Evolutionary conservation across 306 rosid genomes (phyloP).

Genomic region (Alnus glutinosa): DNA sequence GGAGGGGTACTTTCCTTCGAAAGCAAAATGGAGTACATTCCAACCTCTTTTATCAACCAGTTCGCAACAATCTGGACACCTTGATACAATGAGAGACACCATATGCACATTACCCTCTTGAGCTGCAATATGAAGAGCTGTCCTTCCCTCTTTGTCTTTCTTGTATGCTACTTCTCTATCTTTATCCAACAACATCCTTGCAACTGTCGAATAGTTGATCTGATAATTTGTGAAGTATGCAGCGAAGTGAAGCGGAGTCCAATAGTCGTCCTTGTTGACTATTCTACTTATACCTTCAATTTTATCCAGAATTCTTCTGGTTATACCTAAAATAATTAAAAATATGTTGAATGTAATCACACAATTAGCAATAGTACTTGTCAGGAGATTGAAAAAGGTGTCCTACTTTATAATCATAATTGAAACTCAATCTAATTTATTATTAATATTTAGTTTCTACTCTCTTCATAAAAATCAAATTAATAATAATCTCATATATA

Average conservation of each 20-base stretch:
- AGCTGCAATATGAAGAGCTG: constrained; percentile 17
- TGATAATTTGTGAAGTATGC: not conserved
- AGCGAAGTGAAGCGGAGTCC: constrained; percentile 16
- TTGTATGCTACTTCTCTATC: not conserved
- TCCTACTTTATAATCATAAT: too few relatives aligned
- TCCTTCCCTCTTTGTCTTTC: not conserved
- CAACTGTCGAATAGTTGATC: not conserved
- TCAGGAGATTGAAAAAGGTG: too few relatives aligned
- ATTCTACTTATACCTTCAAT: not conserved
- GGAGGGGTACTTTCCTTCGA: accelerated
- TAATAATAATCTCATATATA: too few relatives aligned
- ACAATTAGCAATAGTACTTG: too few relatives aligned
- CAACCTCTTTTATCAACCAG: constrained; percentile 4
- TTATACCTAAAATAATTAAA: not conserved
- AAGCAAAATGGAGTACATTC: constrained; percentile 16
- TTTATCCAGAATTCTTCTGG: not conserved
- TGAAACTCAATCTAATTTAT: too few relatives aligned
- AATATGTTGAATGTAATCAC: not conserved
- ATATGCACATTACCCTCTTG: not conserved
- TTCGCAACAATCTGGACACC: constrained; percentile 4
- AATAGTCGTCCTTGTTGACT: not conserved
- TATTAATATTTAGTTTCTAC: too few relatives aligned
- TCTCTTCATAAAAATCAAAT: too few relatives aligned
- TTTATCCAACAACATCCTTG: not conserved
- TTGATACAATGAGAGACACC: not conserved